A percentile compares a stretch with the other conserved stretches of the same genome.
Conservation (phyloP, 2,329 filamentous ascomycete species). For the Apiospora pterosperma region DNA sequence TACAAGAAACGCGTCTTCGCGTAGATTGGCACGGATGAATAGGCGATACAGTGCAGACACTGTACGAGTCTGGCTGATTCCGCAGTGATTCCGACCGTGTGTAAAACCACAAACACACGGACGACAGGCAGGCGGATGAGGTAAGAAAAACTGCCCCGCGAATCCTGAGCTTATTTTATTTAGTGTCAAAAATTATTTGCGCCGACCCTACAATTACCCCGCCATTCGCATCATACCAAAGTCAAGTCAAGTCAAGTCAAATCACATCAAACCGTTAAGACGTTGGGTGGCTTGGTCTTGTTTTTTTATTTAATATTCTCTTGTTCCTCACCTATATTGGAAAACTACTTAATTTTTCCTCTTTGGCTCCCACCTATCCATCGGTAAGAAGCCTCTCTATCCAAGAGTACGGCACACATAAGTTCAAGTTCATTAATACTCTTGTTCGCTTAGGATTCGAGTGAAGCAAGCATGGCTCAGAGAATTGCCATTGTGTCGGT, state of each 20-base stretch:
- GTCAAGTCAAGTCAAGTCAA: background rate
- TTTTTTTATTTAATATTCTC: background rate
- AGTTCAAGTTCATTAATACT: background rate
- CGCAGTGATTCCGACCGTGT: background rate
- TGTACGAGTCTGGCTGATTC: background rate
- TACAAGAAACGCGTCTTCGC: background rate
- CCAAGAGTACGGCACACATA: background rate
- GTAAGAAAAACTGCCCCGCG: slow-evolving; percentile 8
- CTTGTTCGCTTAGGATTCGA: background rate
- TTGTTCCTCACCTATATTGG: background rate
- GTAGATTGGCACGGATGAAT: background rate
- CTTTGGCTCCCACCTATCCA: background rate
- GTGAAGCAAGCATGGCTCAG: slow-evolving; percentile 28
- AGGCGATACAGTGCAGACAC: background rate
- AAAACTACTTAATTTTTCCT: background rate
- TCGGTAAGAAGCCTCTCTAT: background rate
- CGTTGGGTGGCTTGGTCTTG: background rate
- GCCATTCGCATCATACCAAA: background rate
- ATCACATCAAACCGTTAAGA: background rate
- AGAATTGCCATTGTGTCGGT: slow-evolving; percentile 90
- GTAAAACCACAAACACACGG: background rate
- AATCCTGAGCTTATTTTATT: background rate
- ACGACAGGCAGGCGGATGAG: background rate
- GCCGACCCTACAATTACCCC: background rate
- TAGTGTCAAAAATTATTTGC: slow-evolving; percentile 3